Evolutionary conservation across 2,329 filamentous ascomycete species (phyloP), one percentile per base, ranked within the genome.

Genomic region (Podosphaera xanthii): DNA sequence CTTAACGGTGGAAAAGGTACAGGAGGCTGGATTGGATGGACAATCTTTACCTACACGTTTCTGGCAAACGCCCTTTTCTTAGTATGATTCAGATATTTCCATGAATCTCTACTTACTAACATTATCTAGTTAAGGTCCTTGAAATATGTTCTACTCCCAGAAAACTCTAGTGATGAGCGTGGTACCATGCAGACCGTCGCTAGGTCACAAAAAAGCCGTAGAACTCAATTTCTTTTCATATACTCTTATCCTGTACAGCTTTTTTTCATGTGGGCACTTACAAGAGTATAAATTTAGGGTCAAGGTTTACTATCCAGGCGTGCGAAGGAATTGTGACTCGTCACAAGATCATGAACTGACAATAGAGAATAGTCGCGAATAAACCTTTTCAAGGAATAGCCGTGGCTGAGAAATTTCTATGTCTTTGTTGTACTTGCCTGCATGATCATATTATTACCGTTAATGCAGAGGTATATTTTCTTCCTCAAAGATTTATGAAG

Each of bases 171-270:
- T 61, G 82, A 84, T 66, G 79, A 77, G 59, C 77, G 74, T 60
- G 76, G 75, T 10, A 75, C 75, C 0, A 80, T 82, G 65, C 81
- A 83, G 64, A 82, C 81, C 2, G 86, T 94, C 61, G 87, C 87
- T 35, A 81, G 90, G 62, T 83, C 86, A 46, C 92, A 95, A 73
- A 83, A 86, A 68, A 92, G 86, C 71, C 82, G 88, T 69, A 78
- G 90, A 63, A 95, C 89, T 1, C 88, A 95, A 71, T 95, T 95
- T 68, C 76, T 96, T 64, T 94, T 94, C 71, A 77, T 90, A 65
- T 96, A 98, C 73, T 91, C 90, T 52, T 98, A 97, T 71, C 76
- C 94, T 59, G 84, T 97, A 60, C 92, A 98, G 74, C 79, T 97
- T 65, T 75, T 90, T 59, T 94, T 97, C 71, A 98, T 97, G 90